Conservation (phyloP, 495 filamentous ascomycete species). For the Bacidia rubella region DNA sequence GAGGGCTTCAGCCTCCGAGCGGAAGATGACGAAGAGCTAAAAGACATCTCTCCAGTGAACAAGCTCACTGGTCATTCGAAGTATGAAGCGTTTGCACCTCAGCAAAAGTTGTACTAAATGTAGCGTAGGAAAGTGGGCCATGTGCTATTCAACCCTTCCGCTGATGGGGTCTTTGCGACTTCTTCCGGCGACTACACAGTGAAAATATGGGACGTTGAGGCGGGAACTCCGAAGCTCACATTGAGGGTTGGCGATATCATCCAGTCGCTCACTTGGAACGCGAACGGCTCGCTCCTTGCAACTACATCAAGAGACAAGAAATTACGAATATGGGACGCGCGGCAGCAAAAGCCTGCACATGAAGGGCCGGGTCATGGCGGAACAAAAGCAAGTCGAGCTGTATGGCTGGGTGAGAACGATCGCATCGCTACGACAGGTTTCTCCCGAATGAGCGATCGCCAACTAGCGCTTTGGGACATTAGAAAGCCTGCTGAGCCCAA, state of each 20-base stretch:
- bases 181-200: constrained; percentile 90
- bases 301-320: constrained; percentile 98
- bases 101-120: neutral
- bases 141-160: constrained; percentile 92
- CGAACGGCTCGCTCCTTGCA: constrained; percentile 74
- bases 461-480: constrained; percentile 91
- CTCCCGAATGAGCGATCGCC: constrained; percentile 94
- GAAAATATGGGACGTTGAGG: constrained; percentile 89
- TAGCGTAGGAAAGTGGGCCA: constrained; percentile 76
- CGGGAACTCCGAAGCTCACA: constrained; percentile 55
- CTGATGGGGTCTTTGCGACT: constrained; percentile 89
- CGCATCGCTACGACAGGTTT: constrained; percentile 92
- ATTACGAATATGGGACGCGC: constrained; percentile 89
- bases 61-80: constrained; percentile 58
- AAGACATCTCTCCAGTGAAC: constrained; percentile 65
- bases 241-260: constrained; percentile 83
- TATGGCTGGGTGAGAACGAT: constrained; percentile 95
- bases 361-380: constrained; percentile 77
- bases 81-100: constrained; percentile 16
- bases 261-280: constrained; percentile 91
- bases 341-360: constrained; percentile 77
- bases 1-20: constrained; percentile 71
- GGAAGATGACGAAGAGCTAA: constrained; percentile 59
- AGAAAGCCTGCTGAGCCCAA: constrained; percentile 66
- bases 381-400: constrained; percentile 89